Percentiles rank a stretch among this genome's conserved stretches.
These are phyloP conservation scores for Acacia crassicarpa DNA, from an alignment of 306 rosid species.

Conservation along the genomic window DNA sequence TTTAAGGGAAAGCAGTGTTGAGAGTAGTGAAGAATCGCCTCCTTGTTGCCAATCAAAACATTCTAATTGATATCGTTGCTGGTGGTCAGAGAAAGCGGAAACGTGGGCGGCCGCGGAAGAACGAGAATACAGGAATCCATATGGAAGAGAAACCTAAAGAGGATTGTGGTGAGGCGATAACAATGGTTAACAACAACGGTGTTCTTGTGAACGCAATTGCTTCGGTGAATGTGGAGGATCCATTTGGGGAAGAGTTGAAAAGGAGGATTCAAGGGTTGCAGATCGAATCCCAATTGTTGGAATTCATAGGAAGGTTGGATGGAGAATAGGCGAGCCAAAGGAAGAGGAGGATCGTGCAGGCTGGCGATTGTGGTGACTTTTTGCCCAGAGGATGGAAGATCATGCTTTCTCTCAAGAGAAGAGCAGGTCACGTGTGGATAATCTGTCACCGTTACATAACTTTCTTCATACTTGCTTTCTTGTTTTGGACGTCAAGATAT, in stretches of 20 bases:
- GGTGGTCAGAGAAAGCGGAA: conserved; percentile 45
- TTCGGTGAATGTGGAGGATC: conserved; percentile 48
- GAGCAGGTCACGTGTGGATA: conserved; percentile 42
- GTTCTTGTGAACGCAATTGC: conserved; percentile 35
- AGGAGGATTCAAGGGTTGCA: conserved; percentile 62
- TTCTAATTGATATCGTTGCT: conserved; percentile 17
- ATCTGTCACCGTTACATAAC: conserved; percentile 66
- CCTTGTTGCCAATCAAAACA: not conserved
- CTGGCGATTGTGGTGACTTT: conserved; percentile 40
- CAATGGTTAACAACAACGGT: conserved; percentile 28
- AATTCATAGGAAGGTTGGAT: conserved; percentile 52
- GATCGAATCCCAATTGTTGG: conserved; percentile 49
- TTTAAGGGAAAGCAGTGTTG: too few relatives aligned
- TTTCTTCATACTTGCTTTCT: too few relatives aligned
- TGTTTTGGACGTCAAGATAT: too few relatives aligned
- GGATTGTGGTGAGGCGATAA: conserved; percentile 23
- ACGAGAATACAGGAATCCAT: conserved; percentile 16
- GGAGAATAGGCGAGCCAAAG: conserved; percentile 74
- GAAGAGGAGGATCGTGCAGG: conserved; percentile 66
- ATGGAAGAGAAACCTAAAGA: conserved; percentile 21
- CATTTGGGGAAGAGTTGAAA: conserved; percentile 55
- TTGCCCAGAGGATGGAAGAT: conserved; percentile 70
- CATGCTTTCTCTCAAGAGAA: conserved; percentile 51
- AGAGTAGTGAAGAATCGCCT: too few relatives aligned
- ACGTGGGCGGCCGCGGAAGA: conserved; percentile 80